A percentile compares a stretch with the other conserved stretches of the same genome.
phyloP scores from a whole-genome alignment of 2,329 filamentous ascomycete genomes.

The Elsinoe fawcettii region DNA sequence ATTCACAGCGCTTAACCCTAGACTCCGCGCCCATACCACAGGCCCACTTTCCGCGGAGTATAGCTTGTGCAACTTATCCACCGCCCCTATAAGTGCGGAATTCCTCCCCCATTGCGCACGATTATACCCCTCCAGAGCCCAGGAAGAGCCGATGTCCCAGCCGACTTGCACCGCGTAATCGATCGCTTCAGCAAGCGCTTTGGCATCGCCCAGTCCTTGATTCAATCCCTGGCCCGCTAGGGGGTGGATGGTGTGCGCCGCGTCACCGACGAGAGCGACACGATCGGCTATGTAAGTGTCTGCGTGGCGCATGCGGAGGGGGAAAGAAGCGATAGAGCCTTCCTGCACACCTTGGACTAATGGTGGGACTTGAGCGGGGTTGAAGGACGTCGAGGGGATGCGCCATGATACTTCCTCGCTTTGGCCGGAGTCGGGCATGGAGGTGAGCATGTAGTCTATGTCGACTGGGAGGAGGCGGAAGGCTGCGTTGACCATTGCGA shows the following conservation, averaged over 20 bases:
- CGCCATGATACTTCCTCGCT: slow-evolving; percentile 80
- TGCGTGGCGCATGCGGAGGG: slow-evolving; percentile 84
- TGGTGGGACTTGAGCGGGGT: slow-evolving; percentile 49
- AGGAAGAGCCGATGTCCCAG: slow-evolving; percentile 72
- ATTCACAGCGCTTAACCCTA: slow-evolving; percentile 71
- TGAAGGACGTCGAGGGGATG: slow-evolving; percentile 55
- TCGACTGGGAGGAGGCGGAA: slow-evolving; percentile 77
- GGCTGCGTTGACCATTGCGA: slow-evolving; percentile 84
- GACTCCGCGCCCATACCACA: slow-evolving; percentile 67
- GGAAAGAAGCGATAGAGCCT: slow-evolving; percentile 78
- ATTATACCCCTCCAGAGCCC: slow-evolving; percentile 75
- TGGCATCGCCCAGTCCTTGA: slow-evolving; percentile 81
- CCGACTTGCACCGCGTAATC: slow-evolving; percentile 71
- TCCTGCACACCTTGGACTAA: slow-evolving; percentile 63
- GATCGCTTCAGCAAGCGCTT: slow-evolving; percentile 67
- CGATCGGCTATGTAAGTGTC: slow-evolving; percentile 85
- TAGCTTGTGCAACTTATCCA: slow-evolving; percentile 86
- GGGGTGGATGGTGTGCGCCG: slow-evolving; percentile 90
- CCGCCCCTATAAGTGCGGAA: slow-evolving; percentile 65
- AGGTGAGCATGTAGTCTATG: slow-evolving; percentile 71
- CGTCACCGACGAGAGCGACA: slow-evolving; percentile 87
- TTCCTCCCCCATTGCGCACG: slow-evolving; percentile 76
- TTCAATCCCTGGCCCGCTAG: slow-evolving; percentile 93
- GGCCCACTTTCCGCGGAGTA: slow-evolving; percentile 77
- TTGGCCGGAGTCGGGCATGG: slow-evolving; percentile 34